Conservation (phyloP, 768 basidiomycete species). For the Lepiota brunneoincarnata region DNA sequence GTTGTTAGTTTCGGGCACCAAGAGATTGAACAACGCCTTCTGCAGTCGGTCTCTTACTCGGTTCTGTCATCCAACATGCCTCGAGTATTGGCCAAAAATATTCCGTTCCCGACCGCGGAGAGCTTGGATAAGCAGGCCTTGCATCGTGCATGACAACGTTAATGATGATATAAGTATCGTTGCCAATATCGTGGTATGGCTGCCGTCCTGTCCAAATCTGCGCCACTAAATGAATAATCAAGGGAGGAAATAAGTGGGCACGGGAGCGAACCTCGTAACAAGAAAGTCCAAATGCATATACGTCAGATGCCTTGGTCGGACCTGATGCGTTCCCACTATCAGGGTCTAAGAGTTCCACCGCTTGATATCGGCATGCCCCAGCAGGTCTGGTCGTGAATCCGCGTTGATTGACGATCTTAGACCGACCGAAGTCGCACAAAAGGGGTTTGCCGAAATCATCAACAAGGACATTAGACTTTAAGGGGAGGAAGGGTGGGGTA, state of each 20-base stretch:
- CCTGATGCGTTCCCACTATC: not conserved
- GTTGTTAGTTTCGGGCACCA: not conserved
- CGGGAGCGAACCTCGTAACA: conserved; percentile 13
- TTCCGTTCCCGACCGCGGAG: not conserved
- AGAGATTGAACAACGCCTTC: not conserved
- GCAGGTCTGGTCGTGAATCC: conserved; percentile 17
- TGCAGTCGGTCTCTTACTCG: not conserved
- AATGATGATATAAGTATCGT: not conserved
- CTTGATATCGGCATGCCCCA: conserved; percentile 13
- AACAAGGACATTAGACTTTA: conserved; percentile 17
- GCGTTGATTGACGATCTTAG: conserved; percentile 9
- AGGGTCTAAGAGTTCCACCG: conserved; percentile 13
- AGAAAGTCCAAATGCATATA: conserved; percentile 17
- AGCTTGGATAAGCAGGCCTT: not conserved
- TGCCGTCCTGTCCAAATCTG: too few species aligned
- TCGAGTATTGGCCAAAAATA: not conserved
- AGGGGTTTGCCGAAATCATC: conserved; percentile 10
- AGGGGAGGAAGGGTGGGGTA: not conserved
- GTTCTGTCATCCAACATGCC: not conserved
- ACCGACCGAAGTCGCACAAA: conserved; percentile 20
- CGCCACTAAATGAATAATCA: too few species aligned
- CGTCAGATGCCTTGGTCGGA: conserved; percentile 15
- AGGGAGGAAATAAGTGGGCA: too few species aligned
- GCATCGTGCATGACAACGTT: not conserved
- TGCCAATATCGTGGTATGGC: not conserved